Evolutionary conservation across 2,329 filamentous ascomycete species (phyloP).

Genomic region (Hymenoscyphus albidus): DNA sequence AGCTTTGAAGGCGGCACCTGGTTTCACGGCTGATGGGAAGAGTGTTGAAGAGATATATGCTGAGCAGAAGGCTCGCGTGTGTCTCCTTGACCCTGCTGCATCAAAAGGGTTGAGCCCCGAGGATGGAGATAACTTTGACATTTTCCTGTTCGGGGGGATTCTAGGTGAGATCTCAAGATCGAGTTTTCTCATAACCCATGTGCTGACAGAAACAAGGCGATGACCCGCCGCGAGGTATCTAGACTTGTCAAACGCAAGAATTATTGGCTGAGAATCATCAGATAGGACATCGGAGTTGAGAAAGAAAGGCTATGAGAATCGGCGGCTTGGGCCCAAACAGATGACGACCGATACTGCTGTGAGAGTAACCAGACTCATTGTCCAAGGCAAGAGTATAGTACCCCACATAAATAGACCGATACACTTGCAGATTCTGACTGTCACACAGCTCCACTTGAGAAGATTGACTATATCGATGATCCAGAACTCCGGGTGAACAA

Average conservation of each 20-base stretch:
- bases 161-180: slow-evolving; percentile 56
- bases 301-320: slow-evolving; percentile 85
- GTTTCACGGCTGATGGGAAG: slow-evolving; percentile 67
- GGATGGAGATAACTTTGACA: slow-evolving; percentile 79
- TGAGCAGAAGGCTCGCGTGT: slow-evolving; percentile 70
- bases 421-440: neutral
- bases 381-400: slow-evolving; percentile 72
- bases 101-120: slow-evolving; percentile 75
- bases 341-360: slow-evolving; percentile 99
- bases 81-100: slow-evolving; percentile 84
- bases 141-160: slow-evolving; percentile 94
- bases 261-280: slow-evolving; percentile 36
- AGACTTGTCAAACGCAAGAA: neutral
- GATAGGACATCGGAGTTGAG: slow-evolving; percentile 94
- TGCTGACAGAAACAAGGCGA: slow-evolving; percentile 58
- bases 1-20: slow-evolving; percentile 50
- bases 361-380: slow-evolving; percentile 83
- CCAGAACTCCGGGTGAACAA: slow-evolving; percentile 88
- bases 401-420: neutral
- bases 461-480: slow-evolving; percentile 80
- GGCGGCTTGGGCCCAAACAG: slow-evolving; percentile 84
- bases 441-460: slow-evolving; percentile 65
- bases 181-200: neutral
- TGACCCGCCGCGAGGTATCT: slow-evolving; percentile 80
- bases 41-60: slow-evolving; percentile 81